phyloP scores from a whole-genome alignment of 2,329 filamentous ascomycete genomes.

The Microsporum ferrugineum region DNA sequence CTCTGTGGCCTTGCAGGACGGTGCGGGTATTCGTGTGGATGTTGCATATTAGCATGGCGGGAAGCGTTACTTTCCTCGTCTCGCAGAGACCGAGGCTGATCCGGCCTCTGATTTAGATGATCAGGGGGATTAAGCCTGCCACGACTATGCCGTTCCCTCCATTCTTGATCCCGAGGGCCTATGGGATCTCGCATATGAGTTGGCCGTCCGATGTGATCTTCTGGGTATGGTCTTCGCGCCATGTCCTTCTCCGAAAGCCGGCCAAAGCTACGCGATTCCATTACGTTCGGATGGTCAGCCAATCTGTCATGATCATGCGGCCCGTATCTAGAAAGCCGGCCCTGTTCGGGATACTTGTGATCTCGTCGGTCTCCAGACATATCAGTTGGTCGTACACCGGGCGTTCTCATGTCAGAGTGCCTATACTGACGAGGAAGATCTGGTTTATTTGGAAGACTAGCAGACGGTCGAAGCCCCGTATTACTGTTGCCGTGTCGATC shows the following conservation, averaged over 20 bases:
- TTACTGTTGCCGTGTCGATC: constrained; percentile 21
- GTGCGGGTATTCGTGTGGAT: constrained; percentile 8
- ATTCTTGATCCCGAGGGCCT: constrained; percentile 27
- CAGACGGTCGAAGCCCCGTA: constrained; percentile 23
- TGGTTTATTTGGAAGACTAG: constrained; percentile 27
- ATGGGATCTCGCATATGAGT: constrained; percentile 25
- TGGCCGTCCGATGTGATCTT: constrained; percentile 31
- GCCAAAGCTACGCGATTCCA: not conserved
- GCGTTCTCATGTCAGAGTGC: constrained; percentile 23
- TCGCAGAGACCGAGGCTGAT: constrained; percentile 7
- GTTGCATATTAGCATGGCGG: constrained; percentile 3
- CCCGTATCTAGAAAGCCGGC: constrained; percentile 26
- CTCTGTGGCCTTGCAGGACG: constrained; percentile 11
- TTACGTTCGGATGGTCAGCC: not conserved
- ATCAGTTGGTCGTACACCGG: constrained; percentile 30
- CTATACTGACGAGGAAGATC: constrained; percentile 26
- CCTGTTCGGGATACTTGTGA: constrained; percentile 27
- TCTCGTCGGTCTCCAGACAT: constrained; percentile 30
- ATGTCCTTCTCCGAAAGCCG: constrained; percentile 22
- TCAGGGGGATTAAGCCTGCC: constrained; percentile 22
- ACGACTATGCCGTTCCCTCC: constrained; percentile 26
- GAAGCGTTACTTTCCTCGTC: constrained; percentile 8
- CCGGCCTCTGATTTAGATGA: constrained; percentile 18
- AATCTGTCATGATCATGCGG: constrained; percentile 27
- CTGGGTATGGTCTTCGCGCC: constrained; percentile 22